Base-by-base conservation (phyloP, 2,329 filamentous ascomycete genomes). In the Neoascochyta sp. region DNA sequence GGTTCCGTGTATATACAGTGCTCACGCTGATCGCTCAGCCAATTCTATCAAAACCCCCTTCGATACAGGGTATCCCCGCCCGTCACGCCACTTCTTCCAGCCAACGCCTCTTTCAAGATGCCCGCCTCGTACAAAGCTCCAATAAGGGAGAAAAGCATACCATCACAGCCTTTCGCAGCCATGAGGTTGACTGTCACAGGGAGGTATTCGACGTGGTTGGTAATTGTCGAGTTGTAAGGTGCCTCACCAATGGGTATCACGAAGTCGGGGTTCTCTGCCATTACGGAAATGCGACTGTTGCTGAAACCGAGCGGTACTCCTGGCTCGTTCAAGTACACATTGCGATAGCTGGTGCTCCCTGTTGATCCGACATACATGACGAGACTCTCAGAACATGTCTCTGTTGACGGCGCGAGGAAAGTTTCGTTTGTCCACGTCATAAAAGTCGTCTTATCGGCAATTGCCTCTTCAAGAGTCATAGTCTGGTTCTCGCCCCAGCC, bases 121-220 rank as follows among this genome's bases (percentile, higher is more conserved):
- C 74, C 75, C 10, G 63, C 68, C 15, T 57, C 57, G 1, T 71
- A 64, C 33, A 81, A 38, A 22, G 75, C 71, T 27, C 68, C 60
- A 3, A 76, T 71, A 27, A 81, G 52, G 23, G 65, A 67, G 22
- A 73, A 73, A 15, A 81, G 45, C 62, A 80, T 65, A 0, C 74
- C 73, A 55, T 81, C 78, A 39, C 78, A 82, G 0, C 77, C 76
- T 41, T 70, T 73, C 1, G 75, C 72, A 0, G 68, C 76, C 57
- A 81, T 60, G 12, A 81, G 60, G 38, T 76, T 67, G 0, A 80
- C 68, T 1, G 73, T 70, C 0, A 81, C 76, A 0, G 78, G 78
- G 18, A 80, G 50, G 24, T 66, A 64, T 50, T 76, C 73, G 1
- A 60, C 60, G 32, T 72, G 65, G 0, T 61, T 39, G 0, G 71